Conservation (phyloP, 164 flowering plant species). For the Litsea cubeba region DNA sequence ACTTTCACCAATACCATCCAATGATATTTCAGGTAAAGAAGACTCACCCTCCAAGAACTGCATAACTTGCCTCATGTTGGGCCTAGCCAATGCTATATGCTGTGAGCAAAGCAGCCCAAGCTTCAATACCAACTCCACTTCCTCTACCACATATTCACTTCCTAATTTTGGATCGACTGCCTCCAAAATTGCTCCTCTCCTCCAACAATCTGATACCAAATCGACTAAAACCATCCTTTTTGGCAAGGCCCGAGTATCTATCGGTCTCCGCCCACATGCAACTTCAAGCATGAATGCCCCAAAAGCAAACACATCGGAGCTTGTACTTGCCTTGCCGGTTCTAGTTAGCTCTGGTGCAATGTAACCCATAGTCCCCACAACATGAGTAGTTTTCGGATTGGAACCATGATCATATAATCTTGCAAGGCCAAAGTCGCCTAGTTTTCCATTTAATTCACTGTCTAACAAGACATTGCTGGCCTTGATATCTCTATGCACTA, state of each 20-base stretch:
- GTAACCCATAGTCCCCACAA: no score
- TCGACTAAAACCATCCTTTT: background rate
- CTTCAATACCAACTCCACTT: constrained; percentile 16
- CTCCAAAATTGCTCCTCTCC: constrained; percentile 1
- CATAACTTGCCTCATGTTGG: constrained; percentile 10
- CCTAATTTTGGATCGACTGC: background rate
- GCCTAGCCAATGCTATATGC: constrained; percentile 4
- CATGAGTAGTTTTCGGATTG: no score
- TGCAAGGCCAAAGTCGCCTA: constrained; percentile 41
- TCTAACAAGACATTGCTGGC: constrained; percentile 18
- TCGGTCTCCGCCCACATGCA: constrained; percentile 8
- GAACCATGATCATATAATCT: no score
- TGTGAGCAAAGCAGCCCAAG: constrained; percentile 30
- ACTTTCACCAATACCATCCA: background rate
- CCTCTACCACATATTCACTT: constrained; percentile 8
- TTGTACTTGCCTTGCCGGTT: no score
- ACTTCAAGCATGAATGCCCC: constrained; percentile 14
- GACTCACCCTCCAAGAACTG: constrained; percentile 4
- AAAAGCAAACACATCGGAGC: no score
- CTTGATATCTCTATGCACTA: constrained; percentile 15
- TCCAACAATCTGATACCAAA: constrained; percentile 2
- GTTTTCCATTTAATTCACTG: constrained; percentile 24
- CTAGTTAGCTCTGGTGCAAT: no score
- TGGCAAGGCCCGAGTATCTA: background rate
- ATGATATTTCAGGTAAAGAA: background rate